Conservation (phyloP, 257 asterid species). For the Solanum habrochaites region DNA sequence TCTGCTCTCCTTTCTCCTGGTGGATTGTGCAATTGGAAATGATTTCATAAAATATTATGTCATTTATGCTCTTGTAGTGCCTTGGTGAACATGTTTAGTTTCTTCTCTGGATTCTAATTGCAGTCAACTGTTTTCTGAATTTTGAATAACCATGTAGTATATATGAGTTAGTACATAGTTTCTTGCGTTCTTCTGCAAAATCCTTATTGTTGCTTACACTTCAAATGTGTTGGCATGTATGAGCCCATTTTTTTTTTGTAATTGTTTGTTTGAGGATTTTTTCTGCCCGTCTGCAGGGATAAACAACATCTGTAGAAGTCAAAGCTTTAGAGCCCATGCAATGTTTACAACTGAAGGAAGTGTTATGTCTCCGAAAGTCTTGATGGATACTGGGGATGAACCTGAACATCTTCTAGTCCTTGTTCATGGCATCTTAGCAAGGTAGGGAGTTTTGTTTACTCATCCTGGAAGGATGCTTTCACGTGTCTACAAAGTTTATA, state of each 20-base stretch:
- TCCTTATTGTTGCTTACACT: not conserved
- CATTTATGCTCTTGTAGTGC: not conserved
- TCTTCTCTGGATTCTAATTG: not conserved
- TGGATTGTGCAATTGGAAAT: not conserved
- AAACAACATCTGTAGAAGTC: slow-evolving; percentile 34
- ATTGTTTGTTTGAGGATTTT: not conserved
- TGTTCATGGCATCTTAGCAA: slow-evolving; percentile 92
- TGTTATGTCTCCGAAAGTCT: slow-evolving; percentile 28
- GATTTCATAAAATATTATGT: not conserved
- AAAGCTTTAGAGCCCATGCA: slow-evolving; percentile 43
- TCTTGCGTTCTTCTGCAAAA: not conserved
- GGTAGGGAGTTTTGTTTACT: slow-evolving; percentile 24
- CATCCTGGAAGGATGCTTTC: not conserved
- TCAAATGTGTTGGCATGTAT: not conserved
- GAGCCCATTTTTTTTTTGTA: no score
- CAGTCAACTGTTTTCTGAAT: not conserved
- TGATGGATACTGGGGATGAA: slow-evolving; percentile 27
- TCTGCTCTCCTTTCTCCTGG: not conserved
- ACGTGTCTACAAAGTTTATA: not conserved
- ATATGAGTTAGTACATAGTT: not conserved
- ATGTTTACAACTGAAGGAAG: slow-evolving; percentile 58
- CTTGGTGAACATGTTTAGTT: not conserved
- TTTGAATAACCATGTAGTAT: not conserved
- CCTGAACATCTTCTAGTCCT: slow-evolving; percentile 97
- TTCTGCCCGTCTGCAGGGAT: slow-evolving; percentile 29